These are phyloP conservation scores for Capronia americana DNA, from an alignment of 2,329 filamentous ascomycete species.

Conservation along the genomic window DNA sequence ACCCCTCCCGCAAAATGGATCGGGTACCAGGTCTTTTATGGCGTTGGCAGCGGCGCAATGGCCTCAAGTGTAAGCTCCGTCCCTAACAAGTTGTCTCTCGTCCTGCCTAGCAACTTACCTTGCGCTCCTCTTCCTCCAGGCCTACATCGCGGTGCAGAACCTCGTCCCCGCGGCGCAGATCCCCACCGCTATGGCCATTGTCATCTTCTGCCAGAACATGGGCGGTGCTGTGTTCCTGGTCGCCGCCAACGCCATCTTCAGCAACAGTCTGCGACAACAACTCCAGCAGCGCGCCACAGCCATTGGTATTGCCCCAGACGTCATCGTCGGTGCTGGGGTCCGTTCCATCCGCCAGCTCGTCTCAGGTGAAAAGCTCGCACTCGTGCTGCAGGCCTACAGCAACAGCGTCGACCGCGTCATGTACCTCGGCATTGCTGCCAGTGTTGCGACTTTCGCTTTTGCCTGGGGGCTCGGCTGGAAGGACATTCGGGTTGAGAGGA, in stretches of 20 bases:
- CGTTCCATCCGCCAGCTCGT: constrained; percentile 40
- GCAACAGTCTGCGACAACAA: constrained; percentile 39
- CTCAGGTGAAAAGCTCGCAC: constrained; percentile 37
- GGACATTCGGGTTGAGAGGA: constrained; percentile 42
- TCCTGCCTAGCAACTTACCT: no score
- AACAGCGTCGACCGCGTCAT: constrained; percentile 42
- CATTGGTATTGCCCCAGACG: constrained; percentile 36
- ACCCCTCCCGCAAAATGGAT: constrained; percentile 42
- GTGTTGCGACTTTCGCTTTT: constrained; percentile 38
- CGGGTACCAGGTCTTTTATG: constrained; percentile 43
- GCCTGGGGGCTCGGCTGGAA: constrained; percentile 43
- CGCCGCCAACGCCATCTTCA: constrained; percentile 43
- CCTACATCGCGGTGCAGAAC: constrained; percentile 43
- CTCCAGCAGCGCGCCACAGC: constrained; percentile 26
- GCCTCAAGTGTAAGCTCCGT: constrained; percentile 9
- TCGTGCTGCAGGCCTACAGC: constrained; percentile 42
- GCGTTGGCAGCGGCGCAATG: constrained; percentile 9
- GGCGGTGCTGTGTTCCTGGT: constrained; percentile 43
- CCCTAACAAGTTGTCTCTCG: no score
- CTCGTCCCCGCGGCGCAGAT: constrained; percentile 40
- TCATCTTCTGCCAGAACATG: constrained; percentile 46
- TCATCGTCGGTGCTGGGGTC: constrained; percentile 41
- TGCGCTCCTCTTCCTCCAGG: constrained; percentile 21
- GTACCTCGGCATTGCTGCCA: constrained; percentile 43
- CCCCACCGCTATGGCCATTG: constrained; percentile 41